Base-by-base conservation (phyloP, 768 basidiomycete genomes). In the Gloeophyllum trabeum region DNA sequence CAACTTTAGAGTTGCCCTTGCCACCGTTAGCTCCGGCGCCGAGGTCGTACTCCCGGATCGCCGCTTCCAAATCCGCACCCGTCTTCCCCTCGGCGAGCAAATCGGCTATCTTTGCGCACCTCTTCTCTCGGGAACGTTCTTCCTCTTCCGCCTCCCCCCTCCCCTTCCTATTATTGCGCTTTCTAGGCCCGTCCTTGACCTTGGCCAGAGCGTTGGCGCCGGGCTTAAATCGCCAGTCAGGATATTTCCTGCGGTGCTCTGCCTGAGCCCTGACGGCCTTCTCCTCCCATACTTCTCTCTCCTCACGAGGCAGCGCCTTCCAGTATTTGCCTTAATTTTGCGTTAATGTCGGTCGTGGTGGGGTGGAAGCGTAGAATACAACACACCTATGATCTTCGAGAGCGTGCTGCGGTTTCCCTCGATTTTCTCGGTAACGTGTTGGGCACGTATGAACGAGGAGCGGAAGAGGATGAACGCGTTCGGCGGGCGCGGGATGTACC, bases 401-500 rank as follows among this genome's bases (percentile, higher is more conserved):
- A 87, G 67, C 5, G 75, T 79, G 54, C 79, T 79, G 49, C 85
- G 82, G 50, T 84, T 87, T 1, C 82, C 83, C 52, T 87, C 84
- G 41, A 85, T 83, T 57, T 76, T 75, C 26, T 75, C 80, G 2
- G 84, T 78, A 39, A 86, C 76, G 50, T 78, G 76, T 56, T 83
- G 74, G 51, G 75, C 77, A 24, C 72, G 69, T 57, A 87, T 83
- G 61, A 87, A 86, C 23, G 75, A 76, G 19, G 81, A 81, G 50
- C 84, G 75, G 60, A 86, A 88, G 58, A 87, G 79, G 51, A 87
- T 88, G 63, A 87, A 88, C 45, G 85, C 84, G 61, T 86, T 88
- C 20, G 84, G 84, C 5, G 85, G 84, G 38, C 85, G 78, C 32
- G 84, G 85, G 59, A 87, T 88, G 59, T 86, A 79, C 2, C 73